Evolutionary conservation across 495 filamentous ascomycete genomes (phyloP), one percentile per base, ranked within the genome.

Genomic region (Penicillium chermesinum): DNA sequence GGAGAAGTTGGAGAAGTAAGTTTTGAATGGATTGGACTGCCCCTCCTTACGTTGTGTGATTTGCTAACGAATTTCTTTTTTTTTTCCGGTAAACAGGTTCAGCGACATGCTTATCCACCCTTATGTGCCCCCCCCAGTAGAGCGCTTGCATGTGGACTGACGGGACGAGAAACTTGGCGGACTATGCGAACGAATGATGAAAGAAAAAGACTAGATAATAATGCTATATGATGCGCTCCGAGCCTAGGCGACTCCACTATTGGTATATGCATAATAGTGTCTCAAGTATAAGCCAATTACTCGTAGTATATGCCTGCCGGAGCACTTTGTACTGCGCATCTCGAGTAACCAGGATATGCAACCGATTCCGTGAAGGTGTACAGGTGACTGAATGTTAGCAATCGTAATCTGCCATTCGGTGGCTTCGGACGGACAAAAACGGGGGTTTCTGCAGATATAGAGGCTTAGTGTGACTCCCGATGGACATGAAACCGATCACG

Each of bases 61-160:
- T 38, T 36, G 47, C 62, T 63, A 53, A 62, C 50, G 34, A 19
- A 25, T 32, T 38, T 33, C 7, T 42, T 53, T 37, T 32, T 18
- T 37, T 44, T n/a, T n/a, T n/a, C n/a, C n/a, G n/a, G n/a, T n/a
- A n/a, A n/a, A 50, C 54, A 81, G 80, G 44, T 96, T 96, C 65
- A 93, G 88, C 64, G 82, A 94, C 67, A 95, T 96, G 90, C 75
- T 96, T 48, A 76, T 95, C 44, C 78, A 84, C 55, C 89, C 91
- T 9, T 95, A 86, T 66, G 76, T 85, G 38, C 87, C 89, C 41
- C 90, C n/a, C 91, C 13, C 73, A 85, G 67, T 82, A 72, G 60
- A 50, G 15, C 25, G 10, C 48, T 18, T 22, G 46, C 25, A 14
- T 43, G 8, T 46, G 2, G n/a, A 16, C 39, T 47, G 44, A 53